Percentiles rank a stretch among this genome's conserved stretches.
phyloP scores from a whole-genome alignment of 2,329 filamentous ascomycete genomes.

The Huntiella moniliformis region DNA sequence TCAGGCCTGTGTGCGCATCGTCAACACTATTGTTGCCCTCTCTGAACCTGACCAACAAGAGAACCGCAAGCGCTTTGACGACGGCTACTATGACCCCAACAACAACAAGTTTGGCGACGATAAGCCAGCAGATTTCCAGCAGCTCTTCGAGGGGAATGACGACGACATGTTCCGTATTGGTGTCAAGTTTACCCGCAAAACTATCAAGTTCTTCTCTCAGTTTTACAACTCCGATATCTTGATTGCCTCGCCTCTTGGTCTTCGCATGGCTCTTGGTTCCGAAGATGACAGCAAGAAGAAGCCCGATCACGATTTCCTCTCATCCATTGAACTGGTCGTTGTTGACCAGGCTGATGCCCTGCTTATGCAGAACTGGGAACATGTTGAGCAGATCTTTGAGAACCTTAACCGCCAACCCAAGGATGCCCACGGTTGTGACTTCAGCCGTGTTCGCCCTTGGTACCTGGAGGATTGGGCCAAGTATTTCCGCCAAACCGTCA shows the following conservation, averaged over 20 bases:
- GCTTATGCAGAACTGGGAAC: constrained; percentile 97
- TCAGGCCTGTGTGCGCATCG: constrained; percentile 61
- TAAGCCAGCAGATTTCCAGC: constrained; percentile 70
- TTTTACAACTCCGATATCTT: constrained; percentile 97
- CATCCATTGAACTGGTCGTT: constrained; percentile 77
- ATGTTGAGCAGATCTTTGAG: constrained; percentile 78
- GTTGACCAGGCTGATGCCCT: constrained; percentile 85
- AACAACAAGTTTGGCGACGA: constrained; percentile 41
- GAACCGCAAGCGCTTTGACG: constrained; percentile 81
- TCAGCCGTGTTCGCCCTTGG: constrained; percentile 74
- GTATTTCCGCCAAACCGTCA: constrained; percentile 67
- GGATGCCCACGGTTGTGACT: constrained; percentile 82
- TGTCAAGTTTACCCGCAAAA: constrained; percentile 94
- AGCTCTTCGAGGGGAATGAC: constrained; percentile 85
- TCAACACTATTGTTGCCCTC: constrained; percentile 58
- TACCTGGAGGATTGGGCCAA: constrained; percentile 78
- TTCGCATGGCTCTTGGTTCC: constrained; percentile 78
- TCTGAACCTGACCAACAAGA: constrained; percentile 80
- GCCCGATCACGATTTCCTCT: constrained; percentile 75
- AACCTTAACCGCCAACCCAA: constrained; percentile 82
- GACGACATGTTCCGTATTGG: constrained; percentile 94
- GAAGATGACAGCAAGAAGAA: constrained; percentile 40
- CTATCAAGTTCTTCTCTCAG: constrained; percentile 80
- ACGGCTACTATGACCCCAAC: constrained; percentile 55
- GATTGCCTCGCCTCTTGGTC: constrained; percentile 70